These are phyloP conservation scores for Aureoboletus auriporus DNA, from an alignment of 768 basidiomycete genomes.

Conservation along the genomic window DNA sequence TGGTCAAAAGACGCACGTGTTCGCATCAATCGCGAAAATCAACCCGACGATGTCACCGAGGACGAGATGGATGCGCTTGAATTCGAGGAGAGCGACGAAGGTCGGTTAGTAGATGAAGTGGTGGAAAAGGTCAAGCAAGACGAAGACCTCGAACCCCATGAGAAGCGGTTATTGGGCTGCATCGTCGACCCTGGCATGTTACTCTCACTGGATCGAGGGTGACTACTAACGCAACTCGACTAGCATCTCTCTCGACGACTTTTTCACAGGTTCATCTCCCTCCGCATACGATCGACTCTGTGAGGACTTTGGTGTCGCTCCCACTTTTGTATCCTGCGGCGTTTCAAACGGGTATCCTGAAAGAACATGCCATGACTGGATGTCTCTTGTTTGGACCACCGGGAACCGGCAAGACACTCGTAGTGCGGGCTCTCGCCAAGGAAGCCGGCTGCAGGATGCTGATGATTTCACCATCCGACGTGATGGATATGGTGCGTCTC, in stretches of 20 bases:
- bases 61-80: slow-evolving; percentile 28
- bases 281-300: slow-evolving; percentile 82
- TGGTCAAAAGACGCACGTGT: slow-evolving; percentile 55
- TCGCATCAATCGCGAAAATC: slow-evolving; percentile 33
- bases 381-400: slow-evolving; percentile 92
- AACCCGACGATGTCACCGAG: slow-evolving; percentile 31
- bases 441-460: slow-evolving; percentile 95
- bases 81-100: slow-evolving; percentile 31
- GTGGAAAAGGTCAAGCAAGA: slow-evolving; percentile 76
- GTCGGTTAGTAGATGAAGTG: slow-evolving; percentile 52
- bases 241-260: slow-evolving; percentile 74
- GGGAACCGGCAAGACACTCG: slow-evolving; percentile 87
- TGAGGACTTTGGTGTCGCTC: slow-evolving; percentile 86
- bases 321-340: slow-evolving; percentile 84
- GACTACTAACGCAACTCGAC: slow-evolving; percentile 4
- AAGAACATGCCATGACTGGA: slow-evolving; percentile 88
- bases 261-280: slow-evolving; percentile 90
- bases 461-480: slow-evolving; percentile 84
- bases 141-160: slow-evolving; percentile 72
- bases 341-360: slow-evolving; percentile 85
- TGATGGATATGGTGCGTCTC: slow-evolving; percentile 85
- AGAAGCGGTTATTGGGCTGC: slow-evolving; percentile 74
- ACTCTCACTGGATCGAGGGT: neutral
- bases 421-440: slow-evolving; percentile 86
- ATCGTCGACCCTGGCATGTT: slow-evolving; percentile 77